These are phyloP conservation scores for Mycotypha africana DNA, from an alignment of 371 early-diverging fungal genomes.

Conservation along the genomic window DNA sequence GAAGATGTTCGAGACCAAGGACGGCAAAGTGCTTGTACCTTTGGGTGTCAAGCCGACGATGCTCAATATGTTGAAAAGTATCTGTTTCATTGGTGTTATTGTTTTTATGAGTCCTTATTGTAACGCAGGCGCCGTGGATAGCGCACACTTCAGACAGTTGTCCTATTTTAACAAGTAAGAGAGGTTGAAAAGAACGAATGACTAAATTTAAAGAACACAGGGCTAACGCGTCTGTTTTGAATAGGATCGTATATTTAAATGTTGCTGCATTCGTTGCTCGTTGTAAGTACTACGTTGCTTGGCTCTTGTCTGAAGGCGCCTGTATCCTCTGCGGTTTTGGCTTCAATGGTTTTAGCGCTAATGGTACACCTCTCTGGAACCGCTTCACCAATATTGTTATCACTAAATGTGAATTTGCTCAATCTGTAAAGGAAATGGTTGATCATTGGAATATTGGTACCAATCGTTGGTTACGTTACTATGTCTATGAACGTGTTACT, in stretches of 20 bases:
- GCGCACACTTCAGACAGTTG: constrained; percentile 1
- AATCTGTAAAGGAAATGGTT: constrained; percentile 58
- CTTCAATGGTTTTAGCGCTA: constrained; percentile 59
- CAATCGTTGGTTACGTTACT: constrained; percentile 71
- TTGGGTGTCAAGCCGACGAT: constrained; percentile 15
- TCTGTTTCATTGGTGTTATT: constrained; percentile 26
- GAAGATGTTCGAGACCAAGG: constrained; percentile 36
- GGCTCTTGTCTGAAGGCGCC: constrained; percentile 80
- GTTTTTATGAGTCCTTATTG: constrained; percentile 27
- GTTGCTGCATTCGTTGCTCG: constrained; percentile 60
- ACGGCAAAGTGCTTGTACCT: constrained; percentile 24
- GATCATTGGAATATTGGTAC: constrained; percentile 87
- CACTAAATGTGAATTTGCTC: constrained; percentile 59
- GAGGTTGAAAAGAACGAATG: too few species aligned
- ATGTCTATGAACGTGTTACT: constrained; percentile 69
- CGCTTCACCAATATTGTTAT: constrained; percentile 68
- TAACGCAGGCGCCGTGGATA: constrained; percentile 23
- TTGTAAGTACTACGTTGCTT: constrained; percentile 77
- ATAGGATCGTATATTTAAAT: constrained; percentile 52
- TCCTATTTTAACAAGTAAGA: constrained; percentile 5
- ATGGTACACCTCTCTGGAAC: constrained; percentile 43
- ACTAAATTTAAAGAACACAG: too few species aligned
- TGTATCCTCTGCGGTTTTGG: constrained; percentile 77
- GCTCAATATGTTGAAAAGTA: constrained; percentile 19
- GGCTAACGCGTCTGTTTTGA: too few species aligned